phyloP scores from a whole-genome alignment of 2,329 filamentous ascomycete genomes.

The Didymella lethalis region DNA sequence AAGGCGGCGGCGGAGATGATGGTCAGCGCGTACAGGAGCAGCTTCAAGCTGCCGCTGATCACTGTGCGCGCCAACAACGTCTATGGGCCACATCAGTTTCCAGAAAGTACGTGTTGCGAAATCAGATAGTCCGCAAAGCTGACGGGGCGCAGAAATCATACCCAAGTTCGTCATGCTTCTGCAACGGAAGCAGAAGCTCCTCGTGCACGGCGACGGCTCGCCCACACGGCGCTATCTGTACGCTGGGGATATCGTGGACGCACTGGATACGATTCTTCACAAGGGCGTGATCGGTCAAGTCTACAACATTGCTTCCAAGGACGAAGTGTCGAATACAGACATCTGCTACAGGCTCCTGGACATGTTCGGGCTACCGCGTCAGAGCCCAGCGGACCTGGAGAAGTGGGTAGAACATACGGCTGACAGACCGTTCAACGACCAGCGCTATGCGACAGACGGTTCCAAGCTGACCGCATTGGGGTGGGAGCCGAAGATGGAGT shows the following conservation, averaged over 20 bases:
- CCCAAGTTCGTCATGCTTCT: conserved; percentile 81
- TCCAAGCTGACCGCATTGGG: conserved; percentile 49
- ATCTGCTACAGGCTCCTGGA: conserved; percentile 71
- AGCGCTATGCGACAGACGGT: conserved; percentile 51
- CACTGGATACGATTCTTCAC: conserved; percentile 85
- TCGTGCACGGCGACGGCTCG: conserved; percentile 78
- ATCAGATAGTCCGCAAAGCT: conserved; percentile 6
- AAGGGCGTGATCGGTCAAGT: conserved; percentile 76
- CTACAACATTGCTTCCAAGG: conserved; percentile 82
- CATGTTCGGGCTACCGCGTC: conserved; percentile 63
- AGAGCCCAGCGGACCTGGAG: conserved; percentile 58
- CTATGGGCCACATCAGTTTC: conserved; percentile 84
- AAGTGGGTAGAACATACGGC: conserved; percentile 77
- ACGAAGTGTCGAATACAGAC: conserved; percentile 78
- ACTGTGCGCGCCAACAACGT: conserved; percentile 86
- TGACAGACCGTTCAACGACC: conserved; percentile 70
- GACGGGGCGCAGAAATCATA: conserved; percentile 72
- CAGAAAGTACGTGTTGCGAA: conserved; percentile 69
- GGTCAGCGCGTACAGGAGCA: conserved; percentile 85
- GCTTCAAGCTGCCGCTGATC: conserved; percentile 80
- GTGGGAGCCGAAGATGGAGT: conserved; percentile 48
- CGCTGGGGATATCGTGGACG: conserved; percentile 80
- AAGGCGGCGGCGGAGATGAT: conserved; percentile 86
- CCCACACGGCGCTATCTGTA: conserved; percentile 80
- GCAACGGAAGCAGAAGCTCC: conserved; percentile 69